Evolutionary conservation across 768 basidiomycete genomes (phyloP), one percentile per base, ranked within the genome.

Genomic region (Thelephora ganbajun): DNA sequence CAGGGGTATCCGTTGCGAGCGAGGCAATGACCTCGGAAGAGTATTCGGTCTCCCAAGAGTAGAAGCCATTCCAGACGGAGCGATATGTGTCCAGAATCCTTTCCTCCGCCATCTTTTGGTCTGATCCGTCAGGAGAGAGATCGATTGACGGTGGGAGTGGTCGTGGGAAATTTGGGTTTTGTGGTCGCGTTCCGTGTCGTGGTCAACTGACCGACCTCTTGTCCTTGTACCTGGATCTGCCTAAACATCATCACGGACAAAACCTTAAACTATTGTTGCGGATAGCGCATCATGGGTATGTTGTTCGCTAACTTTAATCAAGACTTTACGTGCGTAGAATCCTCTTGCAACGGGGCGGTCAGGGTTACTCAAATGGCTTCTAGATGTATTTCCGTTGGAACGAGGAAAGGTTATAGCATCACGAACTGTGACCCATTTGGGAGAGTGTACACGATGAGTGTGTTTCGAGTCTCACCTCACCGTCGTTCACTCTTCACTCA

Each of bases 371-470:
- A 12, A 18, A 6, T 20, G 30, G 33, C 30, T 44, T 22, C 22
- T 49, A 80, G 86, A 53, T 97, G 93, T 61, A 79, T 98, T 50
- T 91, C 91, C 3, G 86, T 97, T 14, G 96, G 94, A 0, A 94
- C 94, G 33, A 78, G 86, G 53, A 91, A 85, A 62, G 96, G 96
- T 1, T 99, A 98, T 60, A 87, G 83, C 56, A 94, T 99, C 63
- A 90, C 90, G 36, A 99, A 99, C 58, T 96, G 92, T 61, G 96
- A 98, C 60, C 96, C 96, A 45, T 99, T 91, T 60, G 96, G 94
- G 33, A 72, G 89, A 54, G 93, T 99, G 6, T 94, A 93, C 57
- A 90, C 89, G 5, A 85, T 83, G 77, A 91, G 92, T 93, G 61
- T 61, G 89, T 74, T 20, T 26, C 13, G 20, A 19, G 7, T 11